Conservation (phyloP, 208 protist species). For the Trypanosoma caninum region DNA sequence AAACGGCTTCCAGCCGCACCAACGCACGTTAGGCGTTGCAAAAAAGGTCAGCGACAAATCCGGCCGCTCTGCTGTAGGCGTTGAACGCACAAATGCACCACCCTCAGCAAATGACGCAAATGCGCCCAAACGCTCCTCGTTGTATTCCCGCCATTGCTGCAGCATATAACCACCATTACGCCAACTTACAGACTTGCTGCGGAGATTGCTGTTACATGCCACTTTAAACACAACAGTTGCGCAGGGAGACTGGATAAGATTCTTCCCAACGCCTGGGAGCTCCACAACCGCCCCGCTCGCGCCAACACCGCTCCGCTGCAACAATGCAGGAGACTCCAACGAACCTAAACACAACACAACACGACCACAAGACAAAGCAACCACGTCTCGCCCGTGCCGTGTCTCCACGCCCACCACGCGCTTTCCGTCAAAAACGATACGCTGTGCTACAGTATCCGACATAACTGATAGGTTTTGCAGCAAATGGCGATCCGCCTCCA, state of each 20-base stretch:
- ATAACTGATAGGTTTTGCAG: slow-evolving; percentile 40
- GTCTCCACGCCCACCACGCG: slow-evolving; percentile 29
- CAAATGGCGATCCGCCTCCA: slow-evolving; percentile 24
- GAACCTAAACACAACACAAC: slow-evolving; percentile 54
- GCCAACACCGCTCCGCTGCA: slow-evolving; percentile 61
- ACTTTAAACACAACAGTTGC: slow-evolving; percentile 57
- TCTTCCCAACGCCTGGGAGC: slow-evolving; percentile 39
- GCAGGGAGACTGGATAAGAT: slow-evolving; percentile 50
- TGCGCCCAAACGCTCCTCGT: slow-evolving; percentile 50
- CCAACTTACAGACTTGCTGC: slow-evolving; percentile 68
- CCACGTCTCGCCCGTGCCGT: not conserved
- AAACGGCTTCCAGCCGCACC: slow-evolving; percentile 25
- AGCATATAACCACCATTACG: slow-evolving; percentile 50
- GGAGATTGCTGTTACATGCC: slow-evolving; percentile 18
- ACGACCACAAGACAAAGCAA: slow-evolving; percentile 6
- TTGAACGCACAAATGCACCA: slow-evolving; percentile 54
- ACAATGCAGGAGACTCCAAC: slow-evolving; percentile 50
- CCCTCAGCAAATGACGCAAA: slow-evolving; percentile 61
- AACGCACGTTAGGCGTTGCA: slow-evolving; percentile 51
- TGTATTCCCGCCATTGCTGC: slow-evolving; percentile 69
- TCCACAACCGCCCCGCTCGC: slow-evolving; percentile 36
- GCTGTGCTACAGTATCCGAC: slow-evolving; percentile 24
- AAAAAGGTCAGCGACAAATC: slow-evolving; percentile 65
- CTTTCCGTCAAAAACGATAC: slow-evolving; percentile 28
- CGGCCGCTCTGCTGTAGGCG: slow-evolving; percentile 18